Evolutionary conservation across 148 eudicot species (phyloP).

Genomic region (Pharnaceum exiguum): DNA sequence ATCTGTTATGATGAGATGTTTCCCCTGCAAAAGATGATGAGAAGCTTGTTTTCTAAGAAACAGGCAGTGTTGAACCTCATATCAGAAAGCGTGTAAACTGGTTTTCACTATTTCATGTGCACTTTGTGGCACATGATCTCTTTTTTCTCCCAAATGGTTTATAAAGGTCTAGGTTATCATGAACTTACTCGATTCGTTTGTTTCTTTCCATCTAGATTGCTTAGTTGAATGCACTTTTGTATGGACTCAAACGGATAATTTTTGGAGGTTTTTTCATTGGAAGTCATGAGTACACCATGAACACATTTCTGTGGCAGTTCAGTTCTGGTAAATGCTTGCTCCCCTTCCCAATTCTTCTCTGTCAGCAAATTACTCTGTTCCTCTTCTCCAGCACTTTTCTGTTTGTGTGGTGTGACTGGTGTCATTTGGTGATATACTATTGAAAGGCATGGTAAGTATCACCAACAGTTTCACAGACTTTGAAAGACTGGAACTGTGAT

Average conservation of each 20-base stretch:
- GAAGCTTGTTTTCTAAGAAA: too few relatives aligned
- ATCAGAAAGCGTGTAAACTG: not conserved
- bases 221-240: slow-evolving; percentile 76
- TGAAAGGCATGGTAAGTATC: too few relatives aligned
- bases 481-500: too few relatives aligned
- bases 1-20: not conserved
- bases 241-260: slow-evolving; percentile 84
- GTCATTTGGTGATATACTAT: not conserved
- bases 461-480: too few relatives aligned
- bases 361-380: not conserved
- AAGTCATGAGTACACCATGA: slow-evolving; percentile 89
- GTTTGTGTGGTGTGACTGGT: not conserved
- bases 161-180: not conserved
- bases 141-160: not conserved
- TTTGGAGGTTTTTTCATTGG: slow-evolving; percentile 97
- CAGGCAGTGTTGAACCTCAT: not conserved
- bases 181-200: not conserved
- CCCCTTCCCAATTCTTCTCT: not conserved
- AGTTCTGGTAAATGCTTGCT: slow-evolving; percentile 61
- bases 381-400: too few relatives aligned
- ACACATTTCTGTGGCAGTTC: slow-evolving; percentile 87
- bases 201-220: slow-evolving; percentile 51
- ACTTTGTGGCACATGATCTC: not conserved
- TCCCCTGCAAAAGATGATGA: too few relatives aligned
- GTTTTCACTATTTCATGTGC: not conserved